Evolutionary conservation across 108 stramenopile genomes (phyloP), one percentile per base, ranked within the genome.

Genomic region (Hondaea fermentalgiana): DNA sequence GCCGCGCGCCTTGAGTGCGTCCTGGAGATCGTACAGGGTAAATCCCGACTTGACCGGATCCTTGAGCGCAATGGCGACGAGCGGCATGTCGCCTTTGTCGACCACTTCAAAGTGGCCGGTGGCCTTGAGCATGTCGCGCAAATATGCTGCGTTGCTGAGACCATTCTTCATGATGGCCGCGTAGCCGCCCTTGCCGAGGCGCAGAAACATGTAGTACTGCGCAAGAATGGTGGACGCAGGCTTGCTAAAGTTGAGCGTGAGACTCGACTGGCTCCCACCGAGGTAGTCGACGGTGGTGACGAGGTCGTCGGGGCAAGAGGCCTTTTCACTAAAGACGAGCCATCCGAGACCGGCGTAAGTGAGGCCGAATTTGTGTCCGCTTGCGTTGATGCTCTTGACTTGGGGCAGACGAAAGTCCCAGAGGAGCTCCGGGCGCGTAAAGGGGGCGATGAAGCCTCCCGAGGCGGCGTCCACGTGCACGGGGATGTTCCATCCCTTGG

Each of bases 361-460:
- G 87, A 93, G 93, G 14, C 94, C 94, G 88, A 94, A 94, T 53
- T 94, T 94, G 88, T 94, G 94, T 28, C 94, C 94, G 51, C 91
- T 91, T 5, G 89, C 87, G 6, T 92, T 93, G 28, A 94, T 94
- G 58, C 60, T 88, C 57, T 92, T 89, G 47, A 94, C 94, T 29
- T 90, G 90, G 5, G 91, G 88, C 17, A 94, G 92, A 17, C 94
- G 91, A 88, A 94, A 94, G 87, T 94, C 94, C 72, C 90, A 94
- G 25, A 89, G 16, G 87, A 59, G 89, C 87, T 64, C 87, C 23
- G 90, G 91, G 58, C 17, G 60, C 49, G 92, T 91, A 60, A 94
- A 94, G 21, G 94, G 94, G 43, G 94, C 94, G 88, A 93, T 87
- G 69, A 94, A 94, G 51, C 93, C 93, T 49, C 93, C 93, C 28